Conservation (phyloP, 352 stramenopile genomes). For the Globisporangium orthogonon region DNA sequence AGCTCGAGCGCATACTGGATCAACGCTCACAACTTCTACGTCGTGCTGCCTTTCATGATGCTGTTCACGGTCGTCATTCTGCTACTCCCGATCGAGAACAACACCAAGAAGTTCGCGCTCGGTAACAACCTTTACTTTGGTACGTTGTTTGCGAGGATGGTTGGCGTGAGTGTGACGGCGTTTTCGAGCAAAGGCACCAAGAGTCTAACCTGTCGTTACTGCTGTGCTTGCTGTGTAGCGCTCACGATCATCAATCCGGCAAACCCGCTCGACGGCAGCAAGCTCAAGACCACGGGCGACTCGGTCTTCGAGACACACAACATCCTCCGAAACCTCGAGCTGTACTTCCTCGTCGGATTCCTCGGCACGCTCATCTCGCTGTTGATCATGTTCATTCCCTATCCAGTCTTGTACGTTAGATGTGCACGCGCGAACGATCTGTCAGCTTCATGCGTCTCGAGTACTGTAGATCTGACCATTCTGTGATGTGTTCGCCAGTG, state of each 20-base stretch:
- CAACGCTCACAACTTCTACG: slow-evolving; percentile 71
- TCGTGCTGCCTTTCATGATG: slow-evolving; percentile 66
- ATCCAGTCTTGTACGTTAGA: slow-evolving; percentile 65
- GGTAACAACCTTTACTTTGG: slow-evolving; percentile 84
- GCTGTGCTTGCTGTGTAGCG: slow-evolving; percentile 18
- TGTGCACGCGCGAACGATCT: background rate
- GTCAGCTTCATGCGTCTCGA: background rate
- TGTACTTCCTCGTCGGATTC: slow-evolving; percentile 78
- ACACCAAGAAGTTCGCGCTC: slow-evolving; percentile 83
- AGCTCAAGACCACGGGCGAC: slow-evolving; percentile 44
- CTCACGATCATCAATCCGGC: slow-evolving; percentile 71
- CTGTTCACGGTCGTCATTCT: slow-evolving; percentile 62
- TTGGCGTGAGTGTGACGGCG: background rate
- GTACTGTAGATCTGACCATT: background rate
- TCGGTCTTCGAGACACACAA: slow-evolving; percentile 48
- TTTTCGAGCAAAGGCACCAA: background rate
- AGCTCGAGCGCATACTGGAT: slow-evolving; percentile 56
- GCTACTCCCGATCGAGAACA: slow-evolving; percentile 63
- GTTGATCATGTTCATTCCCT: slow-evolving; percentile 69
- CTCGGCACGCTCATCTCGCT: slow-evolving; percentile 62
- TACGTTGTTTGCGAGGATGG: slow-evolving; percentile 17
- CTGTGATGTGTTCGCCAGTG: slow-evolving; percentile 21
- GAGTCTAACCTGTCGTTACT: background rate
- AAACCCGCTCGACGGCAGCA: slow-evolving; percentile 34
- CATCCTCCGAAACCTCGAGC: slow-evolving; percentile 62